Percentiles rank a stretch among this genome's conserved stretches.
Conservation (phyloP, 2,329 filamentous ascomycete species). For the Pseudovirgaria hyperparasitica region DNA sequence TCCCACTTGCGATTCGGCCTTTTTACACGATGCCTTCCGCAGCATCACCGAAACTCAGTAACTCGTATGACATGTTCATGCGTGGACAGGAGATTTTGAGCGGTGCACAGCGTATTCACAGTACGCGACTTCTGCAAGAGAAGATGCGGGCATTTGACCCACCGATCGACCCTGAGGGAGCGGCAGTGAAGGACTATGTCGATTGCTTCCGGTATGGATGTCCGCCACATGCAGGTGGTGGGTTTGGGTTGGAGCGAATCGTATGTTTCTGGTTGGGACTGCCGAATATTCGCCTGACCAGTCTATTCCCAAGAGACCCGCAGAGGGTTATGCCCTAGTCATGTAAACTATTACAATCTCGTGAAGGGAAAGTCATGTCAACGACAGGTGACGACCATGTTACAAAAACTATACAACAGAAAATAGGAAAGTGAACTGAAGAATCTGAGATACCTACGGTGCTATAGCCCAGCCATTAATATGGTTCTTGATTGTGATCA, state of each 20-base stretch:
- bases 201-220: slow-evolving; percentile 52
- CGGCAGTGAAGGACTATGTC: slow-evolving; percentile 51
- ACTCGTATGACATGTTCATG: slow-evolving; percentile 61
- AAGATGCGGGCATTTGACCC: slow-evolving; percentile 46
- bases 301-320: slow-evolving; percentile 52
- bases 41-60: slow-evolving; percentile 34
- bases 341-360: no score
- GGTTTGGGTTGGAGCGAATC: slow-evolving; percentile 53
- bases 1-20: slow-evolving; percentile 74
- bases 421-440: no score
- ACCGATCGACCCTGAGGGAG: slow-evolving; percentile 42
- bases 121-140: slow-evolving; percentile 43
- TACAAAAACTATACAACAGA: no score
- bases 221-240: slow-evolving; percentile 51
- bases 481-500: no score
- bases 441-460: no score
- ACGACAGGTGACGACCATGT: no score
- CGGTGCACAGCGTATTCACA: slow-evolving; percentile 53
- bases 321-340: slow-evolving; percentile 38
- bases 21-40: slow-evolving; percentile 77
- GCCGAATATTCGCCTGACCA: slow-evolving; percentile 49
- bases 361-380: no score
- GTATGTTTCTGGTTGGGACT: slow-evolving; percentile 55
- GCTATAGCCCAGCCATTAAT: no score
- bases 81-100: slow-evolving; percentile 57